Percentiles rank a stretch among this genome's conserved stretches.
Evolutionary conservation across 495 filamentous ascomycete species (phyloP).

Genomic region (Hypoxylon rickii): DNA sequence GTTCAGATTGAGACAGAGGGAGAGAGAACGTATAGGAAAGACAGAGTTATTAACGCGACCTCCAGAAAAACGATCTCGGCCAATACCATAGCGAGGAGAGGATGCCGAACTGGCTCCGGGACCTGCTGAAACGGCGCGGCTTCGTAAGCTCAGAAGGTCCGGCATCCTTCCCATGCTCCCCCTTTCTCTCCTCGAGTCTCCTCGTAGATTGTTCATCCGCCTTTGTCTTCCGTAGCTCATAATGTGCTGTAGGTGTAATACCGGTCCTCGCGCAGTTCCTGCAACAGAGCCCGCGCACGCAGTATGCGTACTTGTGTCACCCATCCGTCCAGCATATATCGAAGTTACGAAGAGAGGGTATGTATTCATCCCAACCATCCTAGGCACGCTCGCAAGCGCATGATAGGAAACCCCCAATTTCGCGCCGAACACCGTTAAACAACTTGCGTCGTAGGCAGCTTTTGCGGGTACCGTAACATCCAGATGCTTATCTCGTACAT

Average conservation of each 20-base stretch:
- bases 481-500: slow-evolving; percentile 91
- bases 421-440: not conserved
- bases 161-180: slow-evolving; percentile 52
- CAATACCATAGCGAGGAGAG: slow-evolving; percentile 82
- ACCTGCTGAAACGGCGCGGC: slow-evolving; percentile 67
- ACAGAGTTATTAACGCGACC: slow-evolving; percentile 7
- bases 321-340: slow-evolving; percentile 76
- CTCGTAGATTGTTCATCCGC: not conserved
- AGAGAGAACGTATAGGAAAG: no score
- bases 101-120: slow-evolving; percentile 83
- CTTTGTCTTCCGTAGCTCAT: slow-evolving; percentile 30
- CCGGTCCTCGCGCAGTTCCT: slow-evolving; percentile 74
- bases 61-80: slow-evolving; percentile 68
- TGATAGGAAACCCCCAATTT: no score
- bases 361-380: not conserved
- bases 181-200: slow-evolving; percentile 14
- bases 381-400: not conserved
- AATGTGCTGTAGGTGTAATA: slow-evolving; percentile 61
- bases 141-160: slow-evolving; percentile 60
- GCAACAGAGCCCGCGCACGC: slow-evolving; percentile 64
- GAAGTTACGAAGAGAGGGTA: slow-evolving; percentile 74
- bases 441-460: slow-evolving; percentile 67
- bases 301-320: slow-evolving; percentile 79
- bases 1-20: no score
- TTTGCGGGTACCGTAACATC: slow-evolving; percentile 98